phyloP scores from a whole-genome alignment of 2,329 filamentous ascomycete species.

The Didymella lethalis region DNA sequence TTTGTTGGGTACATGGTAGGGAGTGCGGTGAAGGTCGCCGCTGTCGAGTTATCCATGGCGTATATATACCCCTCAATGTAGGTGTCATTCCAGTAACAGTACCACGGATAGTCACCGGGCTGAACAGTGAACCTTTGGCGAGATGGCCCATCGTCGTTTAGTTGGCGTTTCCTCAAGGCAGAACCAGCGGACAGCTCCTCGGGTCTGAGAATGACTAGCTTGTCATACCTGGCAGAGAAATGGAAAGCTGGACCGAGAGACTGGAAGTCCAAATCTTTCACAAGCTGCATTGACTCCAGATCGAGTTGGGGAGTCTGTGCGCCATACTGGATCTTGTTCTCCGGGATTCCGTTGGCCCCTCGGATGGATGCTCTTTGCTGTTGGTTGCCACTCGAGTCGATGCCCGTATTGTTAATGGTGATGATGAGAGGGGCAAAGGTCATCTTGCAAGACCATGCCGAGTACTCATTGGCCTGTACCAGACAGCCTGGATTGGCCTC shows the following conservation, averaged over 20 bases:
- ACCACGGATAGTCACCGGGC: conserved; percentile 71
- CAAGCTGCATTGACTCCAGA: conserved; percentile 61
- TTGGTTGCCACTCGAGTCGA: conserved; percentile 15
- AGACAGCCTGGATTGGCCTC: conserved; percentile 61
- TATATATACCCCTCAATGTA: conserved; percentile 73
- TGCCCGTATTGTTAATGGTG: conserved; percentile 34
- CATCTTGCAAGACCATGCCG: conserved; percentile 61
- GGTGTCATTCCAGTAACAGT: conserved; percentile 74
- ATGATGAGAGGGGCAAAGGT: conserved; percentile 46
- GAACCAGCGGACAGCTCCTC: conserved; percentile 47
- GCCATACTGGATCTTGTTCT: conserved; percentile 63
- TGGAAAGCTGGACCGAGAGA: conserved; percentile 68
- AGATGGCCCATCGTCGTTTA: conserved; percentile 29
- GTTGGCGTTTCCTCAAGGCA: conserved; percentile 29
- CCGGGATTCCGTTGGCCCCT: conserved; percentile 44
- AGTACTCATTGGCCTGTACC: conserved; percentile 53
- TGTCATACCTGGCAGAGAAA: conserved; percentile 69
- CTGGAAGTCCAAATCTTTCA: conserved; percentile 64
- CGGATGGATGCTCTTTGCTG: conserved; percentile 34
- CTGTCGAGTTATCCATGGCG: conserved; percentile 60
- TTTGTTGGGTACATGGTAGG: conserved; percentile 35
- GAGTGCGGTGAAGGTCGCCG: conserved; percentile 42
- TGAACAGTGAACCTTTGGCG: conserved; percentile 54
- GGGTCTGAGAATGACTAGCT: conserved; percentile 64
- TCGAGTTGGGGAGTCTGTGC: conserved; percentile 64